These are phyloP conservation scores for Aspergillus aculeatinus DNA, from an alignment of 2,329 filamentous ascomycete genomes.

Conservation along the genomic window DNA sequence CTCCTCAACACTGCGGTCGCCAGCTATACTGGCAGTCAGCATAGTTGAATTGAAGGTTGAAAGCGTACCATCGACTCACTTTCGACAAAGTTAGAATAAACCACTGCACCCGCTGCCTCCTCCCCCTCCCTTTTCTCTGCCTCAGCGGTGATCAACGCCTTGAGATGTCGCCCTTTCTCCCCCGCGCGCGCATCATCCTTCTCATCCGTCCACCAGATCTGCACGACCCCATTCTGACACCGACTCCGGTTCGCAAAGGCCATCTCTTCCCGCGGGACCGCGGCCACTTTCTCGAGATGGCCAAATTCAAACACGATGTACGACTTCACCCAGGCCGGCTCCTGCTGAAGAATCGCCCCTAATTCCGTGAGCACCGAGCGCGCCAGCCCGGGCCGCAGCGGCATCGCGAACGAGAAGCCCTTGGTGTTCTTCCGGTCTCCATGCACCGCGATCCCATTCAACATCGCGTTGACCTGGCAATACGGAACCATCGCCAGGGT, in stretches of 20 bases:
- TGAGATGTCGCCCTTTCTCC: constrained; percentile 39
- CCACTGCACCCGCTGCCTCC: constrained; percentile 26
- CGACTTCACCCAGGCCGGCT: constrained; percentile 31
- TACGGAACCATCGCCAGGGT: constrained; percentile 45
- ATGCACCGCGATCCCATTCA: constrained; percentile 39
- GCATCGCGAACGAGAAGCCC: constrained; percentile 47
- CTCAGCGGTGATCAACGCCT: constrained; percentile 28
- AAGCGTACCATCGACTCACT: constrained; percentile 14
- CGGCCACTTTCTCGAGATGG: constrained; percentile 41
- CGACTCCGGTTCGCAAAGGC: constrained; percentile 49
- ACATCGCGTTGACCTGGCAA: constrained; percentile 39
- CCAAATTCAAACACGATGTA: constrained; percentile 45
- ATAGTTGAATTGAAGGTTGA: too few species aligned
- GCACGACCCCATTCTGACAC: constrained; percentile 47
- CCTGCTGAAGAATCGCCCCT: constrained; percentile 26
- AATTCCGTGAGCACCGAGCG: constrained; percentile 33
- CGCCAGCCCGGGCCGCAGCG: constrained; percentile 38
- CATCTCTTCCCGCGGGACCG: constrained; percentile 39
- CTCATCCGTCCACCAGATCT: constrained; percentile 43
- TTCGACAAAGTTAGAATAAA: constrained; percentile 38
- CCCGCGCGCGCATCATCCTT: constrained; percentile 40
- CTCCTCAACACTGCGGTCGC: constrained; percentile 13
- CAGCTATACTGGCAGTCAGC: too few species aligned
- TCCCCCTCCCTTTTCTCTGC: constrained; percentile 11
- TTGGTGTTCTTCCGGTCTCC: constrained; percentile 46